A percentile compares a stretch with the other conserved stretches of the same genome.
These are phyloP conservation scores for Thuidium tamariscinum DNA, from an alignment of 225 moss, liverwort and hornwort species.

Conservation along the genomic window DNA sequence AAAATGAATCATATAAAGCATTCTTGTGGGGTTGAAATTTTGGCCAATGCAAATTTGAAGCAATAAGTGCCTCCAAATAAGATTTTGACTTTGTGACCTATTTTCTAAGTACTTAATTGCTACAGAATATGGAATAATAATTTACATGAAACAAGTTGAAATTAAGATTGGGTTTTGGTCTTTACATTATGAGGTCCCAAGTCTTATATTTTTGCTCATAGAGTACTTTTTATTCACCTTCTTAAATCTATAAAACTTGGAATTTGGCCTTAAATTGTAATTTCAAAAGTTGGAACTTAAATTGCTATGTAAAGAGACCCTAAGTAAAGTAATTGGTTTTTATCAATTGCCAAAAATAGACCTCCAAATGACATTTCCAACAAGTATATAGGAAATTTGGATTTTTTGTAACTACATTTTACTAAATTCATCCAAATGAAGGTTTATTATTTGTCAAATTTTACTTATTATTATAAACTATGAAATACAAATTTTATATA, in stretches of 20 bases:
- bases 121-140: too few relatives aligned
- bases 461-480: too few relatives aligned
- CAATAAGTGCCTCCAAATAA: background rate
- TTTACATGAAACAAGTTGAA: background rate
- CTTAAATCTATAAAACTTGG: too few relatives aligned
- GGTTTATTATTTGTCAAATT: background rate
- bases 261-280: too few relatives aligned
- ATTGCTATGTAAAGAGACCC: rapidly evolving
- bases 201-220: too few relatives aligned
- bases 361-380: rapidly evolving
- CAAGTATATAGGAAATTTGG: rapidly evolving
- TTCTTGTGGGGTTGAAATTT: rapidly evolving
- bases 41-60: background rate
- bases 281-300: too few relatives aligned
- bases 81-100: background rate
- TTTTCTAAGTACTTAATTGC: too few relatives aligned
- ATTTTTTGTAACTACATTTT: background rate
- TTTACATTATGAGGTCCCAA: too few relatives aligned
- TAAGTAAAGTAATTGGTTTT: too few relatives aligned
- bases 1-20: background rate
- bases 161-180: background rate
- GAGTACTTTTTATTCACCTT: too few relatives aligned
- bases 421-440: rapidly evolving
- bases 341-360: too few relatives aligned
- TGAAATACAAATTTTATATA: too few relatives aligned